These are phyloP conservation scores for Botrytis cinerea DNA, from an alignment of 2,329 filamentous ascomycete genomes.

Conservation along the genomic window DNA sequence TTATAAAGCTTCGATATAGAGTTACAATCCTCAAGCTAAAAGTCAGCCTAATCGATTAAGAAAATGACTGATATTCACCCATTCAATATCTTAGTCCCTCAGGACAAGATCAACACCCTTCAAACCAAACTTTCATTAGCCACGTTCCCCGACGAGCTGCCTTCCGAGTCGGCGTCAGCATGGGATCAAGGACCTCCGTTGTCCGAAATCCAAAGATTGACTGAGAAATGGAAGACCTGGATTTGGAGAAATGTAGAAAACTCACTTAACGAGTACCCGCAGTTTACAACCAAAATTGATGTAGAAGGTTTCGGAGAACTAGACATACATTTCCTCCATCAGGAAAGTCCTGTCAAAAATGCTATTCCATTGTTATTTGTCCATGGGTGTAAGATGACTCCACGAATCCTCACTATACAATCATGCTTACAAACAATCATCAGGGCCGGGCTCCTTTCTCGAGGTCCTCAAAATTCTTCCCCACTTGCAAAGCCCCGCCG, in stretches of 20 bases:
- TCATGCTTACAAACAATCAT: neutral
- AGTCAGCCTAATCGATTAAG: neutral
- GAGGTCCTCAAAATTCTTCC: slow-evolving; percentile 51
- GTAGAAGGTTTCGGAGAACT: slow-evolving; percentile 60
- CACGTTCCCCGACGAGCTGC: neutral
- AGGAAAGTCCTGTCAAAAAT: slow-evolving; percentile 46
- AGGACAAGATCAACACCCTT: neutral
- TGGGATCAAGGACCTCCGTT: slow-evolving; percentile 19
- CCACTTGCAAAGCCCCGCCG: neutral
- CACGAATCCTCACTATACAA: neutral
- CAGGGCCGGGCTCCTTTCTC: slow-evolving; percentile 68
- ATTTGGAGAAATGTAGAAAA: slow-evolving; percentile 25
- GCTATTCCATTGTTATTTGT: slow-evolving; percentile 67
- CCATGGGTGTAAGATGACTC: slow-evolving; percentile 45
- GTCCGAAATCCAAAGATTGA: slow-evolving; percentile 6
- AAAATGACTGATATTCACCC: neutral
- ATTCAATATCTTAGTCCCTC: slow-evolving; percentile 3
- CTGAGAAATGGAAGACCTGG: slow-evolving; percentile 3
- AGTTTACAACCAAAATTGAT: slow-evolving; percentile 45
- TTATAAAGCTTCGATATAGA: neutral
- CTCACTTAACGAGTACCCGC: slow-evolving; percentile 34
- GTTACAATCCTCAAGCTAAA: neutral
- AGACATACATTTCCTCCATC: slow-evolving; percentile 65
- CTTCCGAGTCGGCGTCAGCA: neutral
- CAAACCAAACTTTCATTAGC: neutral